These are phyloP conservation scores for Botrytis galanthina DNA, from an alignment of 2,329 filamentous ascomycete genomes.

Conservation along the genomic window DNA sequence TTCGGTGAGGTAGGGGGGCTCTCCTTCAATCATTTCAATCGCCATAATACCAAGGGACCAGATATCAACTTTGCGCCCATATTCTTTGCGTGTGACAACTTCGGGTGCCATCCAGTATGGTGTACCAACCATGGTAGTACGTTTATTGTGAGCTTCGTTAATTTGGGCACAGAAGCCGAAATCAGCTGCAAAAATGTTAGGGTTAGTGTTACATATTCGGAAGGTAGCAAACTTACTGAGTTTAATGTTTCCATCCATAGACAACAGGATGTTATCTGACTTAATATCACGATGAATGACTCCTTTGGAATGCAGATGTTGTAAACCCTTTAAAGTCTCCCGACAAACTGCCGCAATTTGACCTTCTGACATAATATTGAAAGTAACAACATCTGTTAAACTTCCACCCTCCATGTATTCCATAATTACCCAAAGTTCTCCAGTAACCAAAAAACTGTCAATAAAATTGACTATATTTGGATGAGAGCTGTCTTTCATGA, in stretches of 20 bases:
- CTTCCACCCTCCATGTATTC: conserved; percentile 99
- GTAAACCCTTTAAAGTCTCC: conserved; percentile 86
- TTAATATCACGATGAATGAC: conserved; percentile 99
- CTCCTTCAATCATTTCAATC: conserved; percentile 99
- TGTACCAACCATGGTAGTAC: conserved; percentile 97
- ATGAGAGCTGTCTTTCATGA: conserved; percentile 98
- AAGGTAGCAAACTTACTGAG: conserved; percentile 64
- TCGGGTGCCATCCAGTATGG: conserved; percentile 99
- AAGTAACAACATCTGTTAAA: conserved; percentile 96
- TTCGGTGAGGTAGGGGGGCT: conserved; percentile 94
- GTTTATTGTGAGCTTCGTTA: conserved; percentile 94
- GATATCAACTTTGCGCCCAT: conserved; percentile 96
- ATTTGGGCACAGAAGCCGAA: conserved; percentile 99
- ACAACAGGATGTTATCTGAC: conserved; percentile 94
- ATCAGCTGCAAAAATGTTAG: conserved; percentile 64
- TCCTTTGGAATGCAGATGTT: conserved; percentile 94
- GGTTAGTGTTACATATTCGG: neutral
- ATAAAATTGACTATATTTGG: conserved; percentile 99
- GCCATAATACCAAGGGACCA: conserved; percentile 99
- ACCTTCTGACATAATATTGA: conserved; percentile 98
- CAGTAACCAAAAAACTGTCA: conserved; percentile 86
- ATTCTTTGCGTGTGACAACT: conserved; percentile 95
- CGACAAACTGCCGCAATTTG: conserved; percentile 95
- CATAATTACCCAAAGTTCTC: conserved; percentile 98
- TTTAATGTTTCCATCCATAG: conserved; percentile 94